Evolutionary conservation across 331 rosid species (phyloP).

Genomic region (Malus hybrid): DNA sequence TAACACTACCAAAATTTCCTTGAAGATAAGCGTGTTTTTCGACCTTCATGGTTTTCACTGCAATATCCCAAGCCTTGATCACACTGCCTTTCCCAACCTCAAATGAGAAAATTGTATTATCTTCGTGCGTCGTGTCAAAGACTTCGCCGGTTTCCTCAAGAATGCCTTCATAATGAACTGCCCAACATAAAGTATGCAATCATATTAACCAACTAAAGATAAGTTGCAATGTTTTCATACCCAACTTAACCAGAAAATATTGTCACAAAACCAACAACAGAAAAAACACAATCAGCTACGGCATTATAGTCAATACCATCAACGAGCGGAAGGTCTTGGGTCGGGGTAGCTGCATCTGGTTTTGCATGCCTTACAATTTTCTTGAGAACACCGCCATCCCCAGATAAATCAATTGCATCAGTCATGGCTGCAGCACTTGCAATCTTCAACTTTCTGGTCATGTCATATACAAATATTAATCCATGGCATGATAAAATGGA

Average conservation of each 20-base stretch:
- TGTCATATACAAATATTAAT: background rate
- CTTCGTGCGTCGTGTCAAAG: constrained; percentile 87
- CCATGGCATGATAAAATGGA: background rate
- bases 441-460: constrained; percentile 23
- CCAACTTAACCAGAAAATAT: background rate
- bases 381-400: constrained; percentile 90
- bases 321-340: constrained; percentile 83
- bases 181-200: constrained; percentile 13
- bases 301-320: constrained; percentile 46
- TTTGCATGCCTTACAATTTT: constrained; percentile 64
- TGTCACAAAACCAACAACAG: background rate
- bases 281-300: background rate
- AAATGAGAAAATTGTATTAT: constrained; percentile 82
- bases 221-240: background rate
- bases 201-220: background rate
- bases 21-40: background rate
- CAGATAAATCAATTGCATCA: constrained; percentile 69
- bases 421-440: constrained; percentile 43
- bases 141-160: constrained; percentile 80
- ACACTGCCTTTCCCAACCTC: constrained; percentile 88
- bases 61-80: constrained; percentile 94
- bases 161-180: constrained; percentile 86
- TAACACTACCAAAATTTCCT: background rate
- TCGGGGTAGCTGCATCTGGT: constrained; percentile 61
- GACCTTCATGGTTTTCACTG: constrained; percentile 79